Evolutionary conservation across 495 filamentous ascomycete genomes (phyloP).

Genomic region (Paragyromitra xinjiangensis): DNA sequence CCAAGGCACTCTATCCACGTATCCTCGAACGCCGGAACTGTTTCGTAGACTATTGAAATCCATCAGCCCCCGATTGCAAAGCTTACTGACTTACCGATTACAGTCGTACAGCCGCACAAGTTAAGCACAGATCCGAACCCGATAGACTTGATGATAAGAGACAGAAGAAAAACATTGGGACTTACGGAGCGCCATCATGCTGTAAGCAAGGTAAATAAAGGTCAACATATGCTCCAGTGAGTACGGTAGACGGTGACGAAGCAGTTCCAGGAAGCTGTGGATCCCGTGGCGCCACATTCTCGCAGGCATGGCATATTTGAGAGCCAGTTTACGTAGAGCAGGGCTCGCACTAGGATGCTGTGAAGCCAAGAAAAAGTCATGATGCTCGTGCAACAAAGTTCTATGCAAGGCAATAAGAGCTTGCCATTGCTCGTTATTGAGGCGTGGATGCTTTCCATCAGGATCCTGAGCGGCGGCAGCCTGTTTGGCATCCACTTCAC

Average conservation of each 20-base stretch:
- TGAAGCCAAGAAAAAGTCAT: conserved; percentile 81
- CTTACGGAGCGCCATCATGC: conserved; percentile 73
- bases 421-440: conserved; percentile 75
- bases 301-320: conserved; percentile 80
- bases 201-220: conserved; percentile 83
- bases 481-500: conserved; percentile 73
- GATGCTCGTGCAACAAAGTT: conserved; percentile 77
- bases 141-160: neutral
- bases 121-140: neutral
- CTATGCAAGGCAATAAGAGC: conserved; percentile 75
- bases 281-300: conserved; percentile 89
- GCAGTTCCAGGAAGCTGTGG: conserved; percentile 76
- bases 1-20: conserved; percentile 93
- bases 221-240: conserved; percentile 81
- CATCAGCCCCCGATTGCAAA: conserved; percentile 4
- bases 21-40: conserved; percentile 76
- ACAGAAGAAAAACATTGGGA: neutral
- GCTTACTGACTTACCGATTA: neutral
- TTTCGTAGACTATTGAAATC: conserved; percentile 67
- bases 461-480: conserved; percentile 60
- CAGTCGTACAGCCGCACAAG: neutral
- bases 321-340: conserved; percentile 67
- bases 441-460: conserved; percentile 57
- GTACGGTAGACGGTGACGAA: conserved; percentile 73
- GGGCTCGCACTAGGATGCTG: conserved; percentile 75